Evolutionary conservation across 148 eudicot species (phyloP).

Genomic region (Fagopyrum homotropicum): DNA sequence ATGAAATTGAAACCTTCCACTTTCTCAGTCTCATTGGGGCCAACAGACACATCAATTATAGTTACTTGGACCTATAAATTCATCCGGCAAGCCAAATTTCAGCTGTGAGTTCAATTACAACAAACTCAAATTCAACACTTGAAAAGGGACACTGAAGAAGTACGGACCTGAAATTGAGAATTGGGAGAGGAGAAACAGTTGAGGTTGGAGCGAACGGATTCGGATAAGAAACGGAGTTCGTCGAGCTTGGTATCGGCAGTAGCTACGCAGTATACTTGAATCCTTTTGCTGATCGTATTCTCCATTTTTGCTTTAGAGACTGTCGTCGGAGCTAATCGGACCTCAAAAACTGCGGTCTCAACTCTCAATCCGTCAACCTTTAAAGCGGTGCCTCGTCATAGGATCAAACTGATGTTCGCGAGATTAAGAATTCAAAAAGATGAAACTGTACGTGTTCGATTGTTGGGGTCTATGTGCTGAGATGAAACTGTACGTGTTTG

Average conservation of each 20-base stretch:
- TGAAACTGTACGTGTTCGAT: too few relatives aligned
- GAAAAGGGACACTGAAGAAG: background rate
- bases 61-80: constrained; percentile 60
- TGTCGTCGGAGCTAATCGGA: background rate
- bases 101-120: background rate
- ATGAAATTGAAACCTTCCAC: constrained; percentile 53
- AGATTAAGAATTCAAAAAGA: too few relatives aligned
- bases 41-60: constrained; percentile 75
- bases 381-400: too few relatives aligned
- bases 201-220: constrained; percentile 54
- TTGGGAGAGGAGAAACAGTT: constrained; percentile 35
- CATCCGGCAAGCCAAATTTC: background rate
- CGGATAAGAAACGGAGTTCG: constrained; percentile 61
- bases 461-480: too few relatives aligned
- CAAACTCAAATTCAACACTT: background rate
- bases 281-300: constrained; percentile 7
- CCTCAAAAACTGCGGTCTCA: background rate
- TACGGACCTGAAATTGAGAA: constrained; percentile 40
- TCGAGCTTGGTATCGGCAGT: constrained; percentile 88
- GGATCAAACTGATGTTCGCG: too few relatives aligned
- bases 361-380: background rate
- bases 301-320: background rate
- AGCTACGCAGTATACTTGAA: constrained; percentile 64
- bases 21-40: constrained; percentile 41
- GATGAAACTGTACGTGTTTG: too few relatives aligned